Base-by-base conservation (phyloP, 768 basidiomycete genomes). In the Podaxis carcinomalis region DNA sequence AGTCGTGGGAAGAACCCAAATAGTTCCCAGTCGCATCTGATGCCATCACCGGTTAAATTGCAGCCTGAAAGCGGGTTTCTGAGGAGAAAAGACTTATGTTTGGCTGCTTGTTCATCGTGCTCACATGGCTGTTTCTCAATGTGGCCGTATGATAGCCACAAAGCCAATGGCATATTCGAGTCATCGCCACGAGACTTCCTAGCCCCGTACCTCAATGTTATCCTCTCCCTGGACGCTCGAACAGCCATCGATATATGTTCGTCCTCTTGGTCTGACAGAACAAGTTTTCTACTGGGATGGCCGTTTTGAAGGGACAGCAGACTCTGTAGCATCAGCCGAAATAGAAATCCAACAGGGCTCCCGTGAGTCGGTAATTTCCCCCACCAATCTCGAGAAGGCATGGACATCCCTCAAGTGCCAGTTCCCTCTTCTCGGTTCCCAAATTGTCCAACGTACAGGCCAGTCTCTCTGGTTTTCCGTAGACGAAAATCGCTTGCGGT, bases 391-490 rank as follows among this genome's bases (percentile, higher is more conserved):
- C 40, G 36, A 50, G 0, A 68, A 70, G 28, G 73, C 80, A 1
- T 87, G 84, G 84, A 28, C 70, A 21, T 66, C 74, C 10, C 68
- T 82, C 21, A 86, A 86, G 68, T 70, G 69, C 27, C 75, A 72
- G 36, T 83, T 74, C 62, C 85, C 85, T 1, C 72, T 87, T 3
- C 77, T 82, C 11, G 81, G 75, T 3, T 75, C 79, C 5, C 69
- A 59, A 4, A 64, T 84, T n/a, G 71, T 73, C 50, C 71, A 73
- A 49, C 66, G 72, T 5, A 64, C 70, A 21, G 64, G 68, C 10
- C 64, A 64, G 21, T 64, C 65, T 23, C 64, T 77, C n/a, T 69
- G 68, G 37, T 84, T 86, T 60, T 66, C 77, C 21, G 74, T 86
- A 47, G 68, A 64, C 23, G 75, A 79, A 65, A 68, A 72, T 1